Percentiles rank a stretch among this genome's conserved stretches.
Conservation (phyloP, 768 basidiomycete species). For the Tulasnella sp. region DNA sequence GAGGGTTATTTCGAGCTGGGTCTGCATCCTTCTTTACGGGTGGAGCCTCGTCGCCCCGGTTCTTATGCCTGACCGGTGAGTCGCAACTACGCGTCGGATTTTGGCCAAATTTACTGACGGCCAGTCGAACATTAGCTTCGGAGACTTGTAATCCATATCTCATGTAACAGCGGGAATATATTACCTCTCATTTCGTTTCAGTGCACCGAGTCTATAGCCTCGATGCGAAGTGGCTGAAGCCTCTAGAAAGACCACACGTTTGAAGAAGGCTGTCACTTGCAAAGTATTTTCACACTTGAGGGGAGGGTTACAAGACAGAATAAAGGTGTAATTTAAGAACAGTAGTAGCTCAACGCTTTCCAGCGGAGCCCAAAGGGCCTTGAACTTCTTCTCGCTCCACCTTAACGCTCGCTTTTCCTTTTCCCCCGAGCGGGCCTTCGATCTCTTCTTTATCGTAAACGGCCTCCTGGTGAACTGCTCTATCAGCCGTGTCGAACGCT, state of each 20-base stretch:
- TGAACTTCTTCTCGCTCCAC: neutral
- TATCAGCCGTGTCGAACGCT: neutral
- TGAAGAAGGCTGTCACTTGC: neutral
- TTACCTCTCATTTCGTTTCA: neutral
- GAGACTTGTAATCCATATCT: neutral
- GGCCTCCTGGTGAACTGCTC: conserved; percentile 10
- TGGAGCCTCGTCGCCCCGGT: conserved; percentile 89
- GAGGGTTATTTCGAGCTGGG: conserved; percentile 93
- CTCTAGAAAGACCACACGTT: neutral
- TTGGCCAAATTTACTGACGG: neutral
- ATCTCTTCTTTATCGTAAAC: conserved; percentile 14
- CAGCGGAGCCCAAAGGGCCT: neutral
- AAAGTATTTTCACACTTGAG: neutral
- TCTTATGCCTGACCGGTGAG: conserved; percentile 84
- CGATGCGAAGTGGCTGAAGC: neutral
- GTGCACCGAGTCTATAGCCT: neutral
- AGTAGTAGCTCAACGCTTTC: neutral
- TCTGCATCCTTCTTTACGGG: conserved; percentile 78
- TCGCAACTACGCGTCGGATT: conserved; percentile 1
- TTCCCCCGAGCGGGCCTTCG: conserved; percentile 10
- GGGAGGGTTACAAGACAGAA: neutral
- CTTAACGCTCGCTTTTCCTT: neutral
- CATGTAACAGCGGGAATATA: neutral
- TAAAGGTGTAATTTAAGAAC: neutral
- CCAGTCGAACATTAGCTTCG: neutral